Conservation (phyloP, 805 yeast species). For the Nakazawaea molendinolei region DNA sequence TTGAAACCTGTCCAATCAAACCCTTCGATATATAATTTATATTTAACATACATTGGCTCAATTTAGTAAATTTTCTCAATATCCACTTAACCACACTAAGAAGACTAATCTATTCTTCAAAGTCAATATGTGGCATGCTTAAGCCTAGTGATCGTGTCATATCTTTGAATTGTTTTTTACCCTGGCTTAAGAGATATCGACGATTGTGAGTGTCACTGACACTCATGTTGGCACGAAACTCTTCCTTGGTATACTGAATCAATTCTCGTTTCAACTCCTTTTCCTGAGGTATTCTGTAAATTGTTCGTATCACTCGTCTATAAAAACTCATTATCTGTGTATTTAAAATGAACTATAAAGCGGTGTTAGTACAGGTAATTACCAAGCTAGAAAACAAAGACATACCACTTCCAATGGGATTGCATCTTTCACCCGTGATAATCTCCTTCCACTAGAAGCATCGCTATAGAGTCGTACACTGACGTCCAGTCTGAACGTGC, state of each 20-base stretch:
- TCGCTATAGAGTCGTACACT: too few species aligned
- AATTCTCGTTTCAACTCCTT: constrained; percentile 18
- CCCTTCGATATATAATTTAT: too few species aligned
- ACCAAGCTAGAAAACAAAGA: too few species aligned
- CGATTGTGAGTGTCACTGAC: constrained; percentile 22
- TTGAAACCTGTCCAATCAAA: too few species aligned
- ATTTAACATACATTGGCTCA: too few species aligned
- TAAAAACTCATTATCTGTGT: constrained; percentile 24
- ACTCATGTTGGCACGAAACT: constrained; percentile 19
- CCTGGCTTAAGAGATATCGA: constrained; percentile 25
- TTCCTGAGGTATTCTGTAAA: constrained; percentile 21
- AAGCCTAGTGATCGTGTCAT: constrained; percentile 9
- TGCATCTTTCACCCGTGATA: too few species aligned
- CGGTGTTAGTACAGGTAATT: too few species aligned
- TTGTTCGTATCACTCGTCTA: constrained; percentile 24
- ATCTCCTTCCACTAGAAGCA: too few species aligned
- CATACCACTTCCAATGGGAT: too few species aligned
- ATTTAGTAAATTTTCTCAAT: not conserved
- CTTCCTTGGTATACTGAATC: constrained; percentile 23
- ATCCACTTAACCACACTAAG: not conserved
- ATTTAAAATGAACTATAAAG: constrained; percentile 24
- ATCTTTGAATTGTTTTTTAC: constrained; percentile 26
- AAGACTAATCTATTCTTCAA: constrained; percentile 1
- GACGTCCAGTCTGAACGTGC: too few species aligned
- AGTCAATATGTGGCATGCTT: constrained; percentile 1